Conservation (phyloP, 495 filamentous ascomycete species). For the Talaromyces borbonicus region DNA sequence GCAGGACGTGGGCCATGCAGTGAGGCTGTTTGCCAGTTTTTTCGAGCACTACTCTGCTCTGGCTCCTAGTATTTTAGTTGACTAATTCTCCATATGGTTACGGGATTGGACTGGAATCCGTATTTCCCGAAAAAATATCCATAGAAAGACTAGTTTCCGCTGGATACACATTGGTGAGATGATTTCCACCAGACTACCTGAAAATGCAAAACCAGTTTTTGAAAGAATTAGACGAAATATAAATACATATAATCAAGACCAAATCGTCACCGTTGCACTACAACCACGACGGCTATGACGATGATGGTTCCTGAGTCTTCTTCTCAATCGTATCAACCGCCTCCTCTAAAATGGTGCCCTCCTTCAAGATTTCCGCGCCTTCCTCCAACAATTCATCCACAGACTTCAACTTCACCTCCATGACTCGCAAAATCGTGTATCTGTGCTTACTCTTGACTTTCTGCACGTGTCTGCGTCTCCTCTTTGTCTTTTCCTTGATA, state of each 20-base stretch:
- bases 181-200: not conserved
- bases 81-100: no score
- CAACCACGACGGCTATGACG: not conserved
- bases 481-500: conserved; percentile 87
- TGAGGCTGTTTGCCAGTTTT: conserved; percentile 81
- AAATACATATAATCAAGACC: conserved; percentile 1
- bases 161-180: not conserved
- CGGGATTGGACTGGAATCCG: no score
- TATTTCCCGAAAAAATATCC: no score
- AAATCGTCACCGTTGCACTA: not conserved
- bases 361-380: conserved; percentile 31
- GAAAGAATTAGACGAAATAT: not conserved
- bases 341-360: conserved; percentile 6
- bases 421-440: conserved; percentile 77
- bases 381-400: conserved; percentile 46
- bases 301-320: not conserved
- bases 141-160: no score
- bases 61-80: conserved; percentile 72
- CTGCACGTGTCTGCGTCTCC: conserved; percentile 65
- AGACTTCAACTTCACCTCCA: conserved; percentile 62
- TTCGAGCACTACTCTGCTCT: conserved; percentile 72
- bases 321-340: conserved; percentile 3
- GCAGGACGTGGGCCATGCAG: conserved; percentile 79
- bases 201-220: not conserved
- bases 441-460: conserved; percentile 73